Conservation (phyloP, 352 stramenopile species). For the Globisporangium radiosum region DNA sequence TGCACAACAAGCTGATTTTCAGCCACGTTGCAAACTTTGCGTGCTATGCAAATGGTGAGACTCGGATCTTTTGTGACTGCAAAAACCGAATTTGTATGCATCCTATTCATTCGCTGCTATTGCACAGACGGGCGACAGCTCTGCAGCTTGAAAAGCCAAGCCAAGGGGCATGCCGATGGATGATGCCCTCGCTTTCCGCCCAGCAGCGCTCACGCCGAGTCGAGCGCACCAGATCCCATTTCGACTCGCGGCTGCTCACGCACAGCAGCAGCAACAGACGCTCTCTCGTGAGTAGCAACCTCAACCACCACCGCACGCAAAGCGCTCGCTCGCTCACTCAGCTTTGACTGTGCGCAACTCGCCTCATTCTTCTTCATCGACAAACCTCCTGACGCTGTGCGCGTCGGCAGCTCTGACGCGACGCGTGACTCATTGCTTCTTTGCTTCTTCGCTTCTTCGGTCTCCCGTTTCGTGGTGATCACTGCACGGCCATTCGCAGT, state of each 20-base stretch:
- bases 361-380: no score
- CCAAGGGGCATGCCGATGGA: no score
- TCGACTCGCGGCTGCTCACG: neutral
- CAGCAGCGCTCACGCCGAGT: no score
- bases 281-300: no score
- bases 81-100: no score
- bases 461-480: neutral
- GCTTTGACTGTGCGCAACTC: no score
- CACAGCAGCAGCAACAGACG: neutral
- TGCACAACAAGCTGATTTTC: neutral
- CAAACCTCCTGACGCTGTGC: constrained; percentile 4
- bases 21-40: neutral
- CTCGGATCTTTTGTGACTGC: no score
- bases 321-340: neutral
- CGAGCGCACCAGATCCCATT: neutral
- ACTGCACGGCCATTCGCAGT: neutral
- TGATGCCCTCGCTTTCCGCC: no score
- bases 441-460: neutral
- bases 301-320: neutral
- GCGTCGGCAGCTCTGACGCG: constrained; percentile 11
- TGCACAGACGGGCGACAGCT: no score
- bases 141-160: no score
- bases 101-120: no score
- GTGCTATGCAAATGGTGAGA: no score
- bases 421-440: neutral